phyloP scores from a whole-genome alignment of 371 early-diverging fungal species.

The Rhizopus stolonifer region DNA sequence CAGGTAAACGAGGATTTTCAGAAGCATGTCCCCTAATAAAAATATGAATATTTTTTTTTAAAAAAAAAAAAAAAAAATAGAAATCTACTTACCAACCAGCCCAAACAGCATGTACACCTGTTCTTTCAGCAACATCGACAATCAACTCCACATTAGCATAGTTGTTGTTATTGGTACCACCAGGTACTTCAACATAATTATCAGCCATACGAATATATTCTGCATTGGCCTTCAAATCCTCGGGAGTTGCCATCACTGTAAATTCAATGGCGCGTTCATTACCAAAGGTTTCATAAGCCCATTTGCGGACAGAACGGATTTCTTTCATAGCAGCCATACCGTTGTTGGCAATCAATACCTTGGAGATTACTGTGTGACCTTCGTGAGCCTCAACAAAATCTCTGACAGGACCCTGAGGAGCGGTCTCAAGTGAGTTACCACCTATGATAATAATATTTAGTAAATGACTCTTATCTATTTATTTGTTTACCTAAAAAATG shows the following conservation, averaged over 20 bases:
- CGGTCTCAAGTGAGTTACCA: constrained; percentile 58
- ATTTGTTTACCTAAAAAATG: constrained; percentile 28
- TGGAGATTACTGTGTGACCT: constrained; percentile 87
- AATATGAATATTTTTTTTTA: not conserved
- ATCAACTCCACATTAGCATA: constrained; percentile 98
- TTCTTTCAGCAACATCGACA: constrained; percentile 95
- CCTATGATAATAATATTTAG: constrained; percentile 32
- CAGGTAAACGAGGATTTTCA: constrained; percentile 96
- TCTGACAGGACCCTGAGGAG: constrained; percentile 58
- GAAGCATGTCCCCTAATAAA: constrained; percentile 96
- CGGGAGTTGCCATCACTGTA: constrained; percentile 97
- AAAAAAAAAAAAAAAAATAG: not conserved
- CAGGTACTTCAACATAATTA: constrained; percentile 96
- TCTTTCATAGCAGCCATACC: constrained; percentile 99
- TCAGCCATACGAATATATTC: constrained; percentile 99
- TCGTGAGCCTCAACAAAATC: constrained; percentile 79
- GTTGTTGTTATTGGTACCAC: constrained; percentile 96
- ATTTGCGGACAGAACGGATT: constrained; percentile 96
- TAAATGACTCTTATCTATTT: not conserved
- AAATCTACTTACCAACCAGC: constrained; percentile 74
- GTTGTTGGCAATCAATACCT: constrained; percentile 97
- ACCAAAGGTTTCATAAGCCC: constrained; percentile 98
- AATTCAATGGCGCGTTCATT: constrained; percentile 95
- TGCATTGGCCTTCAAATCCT: constrained; percentile 95
- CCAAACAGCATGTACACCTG: constrained; percentile 84